Evolutionary conservation across 345 rosid species (phyloP), one percentile per base, ranked within the genome.

Genomic region (Eutrema japonicum): DNA sequence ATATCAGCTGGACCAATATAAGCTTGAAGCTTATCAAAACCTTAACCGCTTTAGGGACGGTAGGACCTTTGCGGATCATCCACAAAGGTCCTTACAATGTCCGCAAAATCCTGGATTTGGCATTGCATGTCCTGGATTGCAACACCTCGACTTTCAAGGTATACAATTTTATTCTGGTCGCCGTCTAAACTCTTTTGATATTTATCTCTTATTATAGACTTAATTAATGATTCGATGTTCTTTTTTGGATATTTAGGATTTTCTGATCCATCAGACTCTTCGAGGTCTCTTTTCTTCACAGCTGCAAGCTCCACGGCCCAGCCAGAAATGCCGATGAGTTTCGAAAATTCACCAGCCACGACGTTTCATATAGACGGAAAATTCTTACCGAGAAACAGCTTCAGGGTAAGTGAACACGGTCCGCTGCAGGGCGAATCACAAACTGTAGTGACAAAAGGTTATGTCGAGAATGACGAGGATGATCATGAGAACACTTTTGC

Each of bases 11-110:
- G 81, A 92, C 62, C 75, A 72, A 12, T 3, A 76, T 3, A 89
- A 81, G 80, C 61, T 14, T 7, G 84, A 70, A 16, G 97, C 98
- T 51, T 85, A 85, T 46, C 43, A 40, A 41, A 83, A 90, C 26
- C 27, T 43, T 22, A 10, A 10, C 7, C 10, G 60, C 36, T 70
- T 88, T 38, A 54, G 27, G 35, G 73, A 84, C 64, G 48, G 51
- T 6, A 69, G 46, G 10, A 22, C 79, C 10, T 62, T 66, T 36
- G 41, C 12, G 3, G 73, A 67, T 49, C 76, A 69, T 66, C 78
- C 82, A 11, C 76, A 71, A 4, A 78, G 83, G 41, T 71, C 86
- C 36, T 66, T 83, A 27, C 58, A 78, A 13, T 69, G 40, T 40
- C 68, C 40, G 12, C 85, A 76, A 41, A 56, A 72, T 49, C 67